A percentile compares a stretch with the other conserved stretches of the same genome.
Conservation (phyloP, 2,329 filamentous ascomycete species). For the Cladosporium oxysporum region DNA sequence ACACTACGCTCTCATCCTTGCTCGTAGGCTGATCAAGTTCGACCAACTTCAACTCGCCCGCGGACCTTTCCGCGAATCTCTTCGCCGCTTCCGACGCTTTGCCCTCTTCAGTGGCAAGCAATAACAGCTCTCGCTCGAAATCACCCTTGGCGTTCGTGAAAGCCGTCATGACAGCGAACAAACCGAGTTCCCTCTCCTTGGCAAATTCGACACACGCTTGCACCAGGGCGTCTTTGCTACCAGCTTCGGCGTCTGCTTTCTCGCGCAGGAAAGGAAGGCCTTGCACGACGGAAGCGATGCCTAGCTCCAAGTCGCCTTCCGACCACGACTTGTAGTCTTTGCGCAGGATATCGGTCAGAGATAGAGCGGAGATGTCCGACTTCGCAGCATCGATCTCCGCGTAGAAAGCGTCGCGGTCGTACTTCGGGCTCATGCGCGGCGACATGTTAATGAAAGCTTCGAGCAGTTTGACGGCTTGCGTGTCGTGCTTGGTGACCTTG, state of each 20-base stretch:
- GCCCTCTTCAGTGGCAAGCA: slow-evolving; percentile 57
- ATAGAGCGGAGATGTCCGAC: slow-evolving; percentile 63
- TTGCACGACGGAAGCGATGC: slow-evolving; percentile 67
- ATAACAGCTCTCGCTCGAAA: slow-evolving; percentile 69
- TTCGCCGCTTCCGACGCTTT: slow-evolving; percentile 53
- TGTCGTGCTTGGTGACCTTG: slow-evolving; percentile 67
- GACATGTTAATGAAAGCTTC: slow-evolving; percentile 54
- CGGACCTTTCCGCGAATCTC: slow-evolving; percentile 54
- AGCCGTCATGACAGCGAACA: slow-evolving; percentile 71
- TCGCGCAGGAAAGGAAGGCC: slow-evolving; percentile 59
- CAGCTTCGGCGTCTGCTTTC: slow-evolving; percentile 3
- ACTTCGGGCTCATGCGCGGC: slow-evolving; percentile 43
- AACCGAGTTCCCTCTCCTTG: slow-evolving; percentile 58
- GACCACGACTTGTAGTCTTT: slow-evolving; percentile 87
- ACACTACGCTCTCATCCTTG: slow-evolving; percentile 41
- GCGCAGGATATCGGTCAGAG: slow-evolving; percentile 66
- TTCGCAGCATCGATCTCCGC: slow-evolving; percentile 64
- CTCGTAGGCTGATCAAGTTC: slow-evolving; percentile 52
- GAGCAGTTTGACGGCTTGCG: slow-evolving; percentile 59
- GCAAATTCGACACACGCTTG: slow-evolving; percentile 55
- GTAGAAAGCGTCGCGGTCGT: slow-evolving; percentile 60
- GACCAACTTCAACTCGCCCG: slow-evolving; percentile 57
- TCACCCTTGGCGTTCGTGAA: slow-evolving; percentile 52
- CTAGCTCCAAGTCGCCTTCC: slow-evolving; percentile 57
- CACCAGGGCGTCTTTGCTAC: slow-evolving; percentile 56